Conservation (phyloP, 768 basidiomycete genomes). For the Suillus subluteus region DNA sequence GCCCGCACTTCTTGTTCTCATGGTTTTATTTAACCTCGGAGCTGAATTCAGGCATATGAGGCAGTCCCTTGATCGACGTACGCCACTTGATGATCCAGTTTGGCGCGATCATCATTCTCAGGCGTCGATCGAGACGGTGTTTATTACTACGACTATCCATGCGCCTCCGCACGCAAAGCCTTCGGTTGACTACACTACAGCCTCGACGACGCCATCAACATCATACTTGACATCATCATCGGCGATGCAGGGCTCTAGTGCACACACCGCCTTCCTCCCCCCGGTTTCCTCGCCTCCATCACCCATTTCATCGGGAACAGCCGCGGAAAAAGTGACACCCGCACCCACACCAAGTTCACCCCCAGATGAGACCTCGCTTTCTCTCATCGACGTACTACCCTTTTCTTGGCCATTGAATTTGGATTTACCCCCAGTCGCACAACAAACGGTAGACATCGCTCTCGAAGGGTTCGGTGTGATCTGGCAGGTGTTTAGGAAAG, state of each 20-base stretch:
- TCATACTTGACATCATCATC: slow-evolving; percentile 15
- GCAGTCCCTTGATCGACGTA: slow-evolving; percentile 27
- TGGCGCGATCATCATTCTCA: slow-evolving; percentile 10
- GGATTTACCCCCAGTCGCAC: slow-evolving; percentile 30
- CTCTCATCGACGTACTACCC: slow-evolving; percentile 20
- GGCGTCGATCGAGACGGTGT: slow-evolving; percentile 29
- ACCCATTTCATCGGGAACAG: slow-evolving; percentile 15
- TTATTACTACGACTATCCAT: slow-evolving; percentile 33
- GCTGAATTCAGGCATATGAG: slow-evolving; percentile 31
- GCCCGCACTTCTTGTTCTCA: slow-evolving; percentile 21
- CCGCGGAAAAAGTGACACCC: slow-evolving; percentile 12
- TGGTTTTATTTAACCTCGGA: slow-evolving; percentile 29
- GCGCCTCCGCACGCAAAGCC: slow-evolving; percentile 15
- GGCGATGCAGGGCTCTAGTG: slow-evolving; percentile 15
- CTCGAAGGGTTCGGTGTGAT: slow-evolving; percentile 30
- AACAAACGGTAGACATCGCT: slow-evolving; percentile 27
- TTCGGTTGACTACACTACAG: slow-evolving; percentile 3
- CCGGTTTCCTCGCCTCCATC: slow-evolving; percentile 10
- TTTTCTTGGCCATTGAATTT: slow-evolving; percentile 36
- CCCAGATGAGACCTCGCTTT: slow-evolving; percentile 25
- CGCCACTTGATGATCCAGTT: slow-evolving; percentile 15
- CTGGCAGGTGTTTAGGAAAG: slow-evolving; percentile 35
- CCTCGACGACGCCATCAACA: slow-evolving; percentile 11
- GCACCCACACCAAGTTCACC: slow-evolving; percentile 15
- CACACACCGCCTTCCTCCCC: background rate